Evolutionary conservation across 2,329 filamentous ascomycete species (phyloP).

Genomic region (Exophiala sp.): DNA sequence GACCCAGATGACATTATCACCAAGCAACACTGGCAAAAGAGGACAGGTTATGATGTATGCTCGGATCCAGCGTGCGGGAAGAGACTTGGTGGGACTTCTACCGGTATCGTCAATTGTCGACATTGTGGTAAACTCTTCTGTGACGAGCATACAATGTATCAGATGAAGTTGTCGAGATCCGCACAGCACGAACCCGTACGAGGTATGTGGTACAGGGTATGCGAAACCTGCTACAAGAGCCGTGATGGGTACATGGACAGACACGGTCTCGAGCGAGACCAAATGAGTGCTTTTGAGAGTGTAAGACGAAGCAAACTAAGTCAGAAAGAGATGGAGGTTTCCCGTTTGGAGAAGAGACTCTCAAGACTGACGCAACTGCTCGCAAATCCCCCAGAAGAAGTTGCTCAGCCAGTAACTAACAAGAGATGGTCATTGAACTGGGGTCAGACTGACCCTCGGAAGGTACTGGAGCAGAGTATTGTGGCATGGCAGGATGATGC

Average conservation of each 20-base stretch:
- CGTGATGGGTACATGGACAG: slow-evolving; percentile 94
- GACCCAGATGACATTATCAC: slow-evolving; percentile 91
- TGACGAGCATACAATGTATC: slow-evolving; percentile 98
- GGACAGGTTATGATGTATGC: slow-evolving; percentile 71
- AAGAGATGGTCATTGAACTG: slow-evolving; percentile 55
- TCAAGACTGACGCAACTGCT: slow-evolving; percentile 85
- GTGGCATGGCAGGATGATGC: slow-evolving; percentile 95
- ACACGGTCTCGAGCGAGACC: slow-evolving; percentile 66
- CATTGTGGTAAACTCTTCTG: slow-evolving; percentile 93
- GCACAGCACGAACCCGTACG: slow-evolving; percentile 85
- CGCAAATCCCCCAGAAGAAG: slow-evolving; percentile 67
- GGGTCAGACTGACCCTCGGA: slow-evolving; percentile 67
- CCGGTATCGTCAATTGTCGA: slow-evolving; percentile 86
- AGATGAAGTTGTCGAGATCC: slow-evolving; percentile 92
- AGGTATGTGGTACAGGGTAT: slow-evolving; percentile 90
- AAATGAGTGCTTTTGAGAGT: slow-evolving; percentile 66
- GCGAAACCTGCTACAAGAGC: slow-evolving; percentile 98
- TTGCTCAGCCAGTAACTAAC: slow-evolving; percentile 46
- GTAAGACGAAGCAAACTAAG: slow-evolving; percentile 77
- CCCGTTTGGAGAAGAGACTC: slow-evolving; percentile 83
- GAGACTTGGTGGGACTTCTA: slow-evolving; percentile 66
- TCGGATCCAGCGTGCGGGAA: slow-evolving; percentile 84
- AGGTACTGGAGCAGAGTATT: slow-evolving; percentile 82
- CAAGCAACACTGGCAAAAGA: slow-evolving; percentile 81
- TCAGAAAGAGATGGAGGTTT: slow-evolving; percentile 80